Evolutionary conservation across 140 eudicot species (phyloP), one percentile per base, ranked within the genome.

Genomic region (Artemisia princeps): DNA sequence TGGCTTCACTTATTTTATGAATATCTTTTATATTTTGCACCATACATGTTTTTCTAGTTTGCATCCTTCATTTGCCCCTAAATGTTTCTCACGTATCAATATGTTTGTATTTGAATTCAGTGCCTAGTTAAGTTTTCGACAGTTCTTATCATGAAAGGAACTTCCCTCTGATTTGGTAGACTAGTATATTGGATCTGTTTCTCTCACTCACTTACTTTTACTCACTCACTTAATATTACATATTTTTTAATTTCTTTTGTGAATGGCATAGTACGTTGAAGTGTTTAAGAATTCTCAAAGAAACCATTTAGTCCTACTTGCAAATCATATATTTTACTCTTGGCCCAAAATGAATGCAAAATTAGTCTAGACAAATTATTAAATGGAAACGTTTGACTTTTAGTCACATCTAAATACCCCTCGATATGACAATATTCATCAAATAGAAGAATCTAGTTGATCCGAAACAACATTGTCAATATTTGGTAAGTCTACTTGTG

Each of bases 341-440:
- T 22, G 9, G 2, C 3, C 15, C 40, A 12, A 12, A 60, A 14
- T 3, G 7, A 7, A 55, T 19, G 26, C 24, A 14, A 15, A 16
- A 15, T 42, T 19, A 37, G 67, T 16, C 9, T 62, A 62, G n/a
- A 61, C 28, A 62, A 37, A 40, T 17, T 8, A 52, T 52, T n/a
- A 3, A 66, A n/a, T 8, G 4, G 15, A 46, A 15, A 13, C 8
- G 51, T 46, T 46, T 10, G 51, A 58, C 11, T 11, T 11, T 16
- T 58, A 10, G 63, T 10, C 63, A 9, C 53, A 52, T 30, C 10
- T 54, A 15, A 16, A 67, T 51, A 53, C 51, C 62, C 50, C 62
- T 67, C 50, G 5, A 1, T 16, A 15, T 52, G 37, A 67, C 17
- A 30, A 30, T 30, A 4, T 33, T 67, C 11, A 46, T 46, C 11